Conservation (phyloP, 75 land plant genomes). For the Gnetum montanum region DNA sequence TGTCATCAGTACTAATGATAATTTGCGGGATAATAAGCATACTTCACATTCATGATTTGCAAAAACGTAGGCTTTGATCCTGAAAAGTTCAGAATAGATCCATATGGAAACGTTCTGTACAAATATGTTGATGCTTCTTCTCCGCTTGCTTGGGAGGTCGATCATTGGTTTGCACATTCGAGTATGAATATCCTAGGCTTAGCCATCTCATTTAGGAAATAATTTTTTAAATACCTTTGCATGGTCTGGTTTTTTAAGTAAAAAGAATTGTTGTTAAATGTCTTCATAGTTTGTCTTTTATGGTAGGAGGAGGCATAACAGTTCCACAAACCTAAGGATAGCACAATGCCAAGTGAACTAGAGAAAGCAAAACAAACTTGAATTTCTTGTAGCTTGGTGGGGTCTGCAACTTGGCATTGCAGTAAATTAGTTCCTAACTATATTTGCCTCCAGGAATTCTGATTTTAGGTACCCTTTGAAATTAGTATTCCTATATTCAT, state of each 20-base stretch:
- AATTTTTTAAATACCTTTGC: background rate
- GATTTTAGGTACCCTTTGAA: conserved; percentile 97
- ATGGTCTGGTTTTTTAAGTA: background rate
- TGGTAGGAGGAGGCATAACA: conserved; percentile 86
- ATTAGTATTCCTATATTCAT: no score
- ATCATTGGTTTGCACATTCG: conserved; percentile 97
- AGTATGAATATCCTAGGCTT: conserved; percentile 60
- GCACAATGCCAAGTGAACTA: conserved; percentile 78
- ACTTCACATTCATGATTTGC: conserved; percentile 8
- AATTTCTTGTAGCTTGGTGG: conserved; percentile 96
- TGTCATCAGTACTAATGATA: no score
- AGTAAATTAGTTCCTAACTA: conserved; percentile 77
- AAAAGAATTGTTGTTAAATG: background rate
- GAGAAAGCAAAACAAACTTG: conserved; percentile 64
- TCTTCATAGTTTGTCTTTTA: background rate
- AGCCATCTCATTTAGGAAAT: no score
- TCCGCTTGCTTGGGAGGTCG: conserved; percentile 93
- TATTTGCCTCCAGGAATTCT: conserved; percentile 75
- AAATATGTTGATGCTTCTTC: conserved; percentile 88
- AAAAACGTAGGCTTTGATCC: conserved; percentile 99
- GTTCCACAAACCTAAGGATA: conserved; percentile 71
- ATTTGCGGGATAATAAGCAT: no score
- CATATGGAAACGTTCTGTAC: conserved; percentile 94
- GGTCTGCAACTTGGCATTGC: conserved; percentile 89
- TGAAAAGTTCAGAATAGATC: conserved; percentile 71